Evolutionary conservation across 2,329 filamentous ascomycete species (phyloP).

Genomic region (Diplodia sapinea): DNA sequence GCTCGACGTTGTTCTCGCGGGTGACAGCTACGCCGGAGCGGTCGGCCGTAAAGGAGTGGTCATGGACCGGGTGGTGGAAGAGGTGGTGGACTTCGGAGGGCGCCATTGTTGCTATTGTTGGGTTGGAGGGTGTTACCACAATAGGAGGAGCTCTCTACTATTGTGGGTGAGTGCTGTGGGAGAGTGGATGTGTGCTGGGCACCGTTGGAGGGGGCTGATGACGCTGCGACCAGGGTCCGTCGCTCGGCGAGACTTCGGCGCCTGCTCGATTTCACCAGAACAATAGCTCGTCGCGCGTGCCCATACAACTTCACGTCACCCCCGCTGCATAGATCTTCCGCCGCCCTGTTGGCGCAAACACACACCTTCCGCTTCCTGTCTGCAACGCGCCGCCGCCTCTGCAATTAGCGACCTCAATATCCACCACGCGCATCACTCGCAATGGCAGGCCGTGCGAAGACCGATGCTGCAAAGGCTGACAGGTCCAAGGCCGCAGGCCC

Average conservation of each 20-base stretch:
- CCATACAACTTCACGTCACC: neutral
- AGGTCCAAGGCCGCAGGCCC: slow-evolving; percentile 28
- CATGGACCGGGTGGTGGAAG: slow-evolving; percentile 93
- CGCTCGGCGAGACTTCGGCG: slow-evolving; percentile 22
- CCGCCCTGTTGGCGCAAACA: neutral
- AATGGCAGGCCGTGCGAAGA: slow-evolving; percentile 28
- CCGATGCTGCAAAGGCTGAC: slow-evolving; percentile 25
- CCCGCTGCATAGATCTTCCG: neutral
- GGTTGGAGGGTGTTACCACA: slow-evolving; percentile 57
- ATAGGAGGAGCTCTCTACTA: slow-evolving; percentile 99
- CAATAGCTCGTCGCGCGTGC: slow-evolving; percentile 1
- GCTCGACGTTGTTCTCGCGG: slow-evolving; percentile 86
- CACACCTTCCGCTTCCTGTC: neutral
- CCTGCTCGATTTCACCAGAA: slow-evolving; percentile 11
- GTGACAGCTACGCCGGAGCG: slow-evolving; percentile 87
- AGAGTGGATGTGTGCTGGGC: slow-evolving; percentile 2
- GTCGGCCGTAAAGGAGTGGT: slow-evolving; percentile 97
- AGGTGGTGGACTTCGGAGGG: slow-evolving; percentile 92
- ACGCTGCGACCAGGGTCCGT: slow-evolving; percentile 28
- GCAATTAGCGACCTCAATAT: neutral
- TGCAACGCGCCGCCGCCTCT: neutral
- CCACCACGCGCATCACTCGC: neutral
- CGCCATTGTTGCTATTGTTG: slow-evolving; percentile 66
- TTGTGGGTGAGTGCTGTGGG: slow-evolving; percentile 35
- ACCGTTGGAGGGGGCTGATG: slow-evolving; percentile 21